Conservation (phyloP, 2,329 filamentous ascomycete genomes). For the Gnomoniopsis sp. region DNA sequence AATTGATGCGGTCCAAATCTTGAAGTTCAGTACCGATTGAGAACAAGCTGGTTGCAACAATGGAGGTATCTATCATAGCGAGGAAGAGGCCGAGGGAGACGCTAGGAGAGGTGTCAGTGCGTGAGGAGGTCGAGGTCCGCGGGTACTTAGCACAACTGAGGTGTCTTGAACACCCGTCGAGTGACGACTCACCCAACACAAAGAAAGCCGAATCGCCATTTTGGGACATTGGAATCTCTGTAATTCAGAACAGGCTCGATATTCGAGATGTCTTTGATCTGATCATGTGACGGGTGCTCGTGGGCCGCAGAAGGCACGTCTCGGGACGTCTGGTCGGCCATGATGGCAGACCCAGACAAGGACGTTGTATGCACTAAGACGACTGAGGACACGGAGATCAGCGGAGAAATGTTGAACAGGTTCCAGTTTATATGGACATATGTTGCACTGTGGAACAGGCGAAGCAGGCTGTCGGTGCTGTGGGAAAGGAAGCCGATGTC, state of each 20-base stretch:
- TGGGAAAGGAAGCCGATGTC: not conserved
- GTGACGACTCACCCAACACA: conserved; percentile 28
- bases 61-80: conserved; percentile 57
- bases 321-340: not conserved
- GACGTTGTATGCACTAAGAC: not conserved
- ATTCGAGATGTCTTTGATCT: not conserved
- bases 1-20: conserved; percentile 43
- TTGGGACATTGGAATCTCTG: conserved; percentile 22
- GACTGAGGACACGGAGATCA: not conserved
- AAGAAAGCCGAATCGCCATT: conserved; percentile 31
- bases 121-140: too few relatives aligned
- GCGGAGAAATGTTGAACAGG: not conserved
- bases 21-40: conserved; percentile 52
- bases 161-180: not conserved
- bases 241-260: conserved; percentile 3
- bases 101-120: conserved; percentile 27
- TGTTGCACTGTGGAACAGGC: conserved; percentile 10
- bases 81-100: conserved; percentile 52
- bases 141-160: not conserved
- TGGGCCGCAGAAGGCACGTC: not conserved
- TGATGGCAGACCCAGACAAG: not conserved
- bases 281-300: not conserved
- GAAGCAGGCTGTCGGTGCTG: not conserved
- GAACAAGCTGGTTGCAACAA: conserved; percentile 56
- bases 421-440: conserved; percentile 9